phyloP scores from a whole-genome alignment of 352 stramenopile genomes.

The Globisporangium barbulae region DNA sequence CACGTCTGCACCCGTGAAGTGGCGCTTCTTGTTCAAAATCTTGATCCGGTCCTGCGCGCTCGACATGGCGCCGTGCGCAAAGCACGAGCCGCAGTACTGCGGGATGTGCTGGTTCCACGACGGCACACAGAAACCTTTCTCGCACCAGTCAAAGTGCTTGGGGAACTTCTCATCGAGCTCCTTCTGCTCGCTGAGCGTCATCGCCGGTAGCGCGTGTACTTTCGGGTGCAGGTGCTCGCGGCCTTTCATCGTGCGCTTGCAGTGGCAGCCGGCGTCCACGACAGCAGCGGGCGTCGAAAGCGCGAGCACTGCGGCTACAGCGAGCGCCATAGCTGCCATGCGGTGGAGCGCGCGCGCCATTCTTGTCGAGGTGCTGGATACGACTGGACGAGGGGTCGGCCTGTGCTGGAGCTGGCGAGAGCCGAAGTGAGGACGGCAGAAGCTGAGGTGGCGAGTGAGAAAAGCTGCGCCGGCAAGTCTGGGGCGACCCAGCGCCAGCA shows the following conservation, averaged over 20 bases:
- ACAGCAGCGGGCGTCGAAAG: conserved; percentile 3
- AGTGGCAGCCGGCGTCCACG: conserved; percentile 34
- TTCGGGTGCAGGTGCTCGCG: conserved; percentile 66
- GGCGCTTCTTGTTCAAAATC: conserved; percentile 63
- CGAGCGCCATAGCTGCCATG: not conserved
- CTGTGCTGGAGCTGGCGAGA: conserved; percentile 1
- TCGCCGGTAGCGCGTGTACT: conserved; percentile 30
- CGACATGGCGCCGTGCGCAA: conserved; percentile 69
- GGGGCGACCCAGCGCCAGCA: not conserved
- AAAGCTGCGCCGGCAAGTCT: not conserved
- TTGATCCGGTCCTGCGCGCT: conserved; percentile 82
- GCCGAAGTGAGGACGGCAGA: not conserved
- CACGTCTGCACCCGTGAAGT: conserved; percentile 63
- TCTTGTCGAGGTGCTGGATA: too few species aligned
- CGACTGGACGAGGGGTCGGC: not conserved
- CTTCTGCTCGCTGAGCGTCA: conserved; percentile 35
- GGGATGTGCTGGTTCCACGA: conserved; percentile 86
- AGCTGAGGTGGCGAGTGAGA: not conserved
- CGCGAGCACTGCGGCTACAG: conserved; percentile 12
- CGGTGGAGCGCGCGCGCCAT: conserved; percentile 4
- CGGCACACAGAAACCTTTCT: conserved; percentile 70
- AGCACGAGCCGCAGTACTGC: conserved; percentile 88
- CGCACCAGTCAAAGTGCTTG: conserved; percentile 90
- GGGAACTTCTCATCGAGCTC: conserved; percentile 40
- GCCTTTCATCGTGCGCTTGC: conserved; percentile 72